Evolutionary conservation across 2,329 filamentous ascomycete species (phyloP).

Genomic region (Colletotrichum aenigma): DNA sequence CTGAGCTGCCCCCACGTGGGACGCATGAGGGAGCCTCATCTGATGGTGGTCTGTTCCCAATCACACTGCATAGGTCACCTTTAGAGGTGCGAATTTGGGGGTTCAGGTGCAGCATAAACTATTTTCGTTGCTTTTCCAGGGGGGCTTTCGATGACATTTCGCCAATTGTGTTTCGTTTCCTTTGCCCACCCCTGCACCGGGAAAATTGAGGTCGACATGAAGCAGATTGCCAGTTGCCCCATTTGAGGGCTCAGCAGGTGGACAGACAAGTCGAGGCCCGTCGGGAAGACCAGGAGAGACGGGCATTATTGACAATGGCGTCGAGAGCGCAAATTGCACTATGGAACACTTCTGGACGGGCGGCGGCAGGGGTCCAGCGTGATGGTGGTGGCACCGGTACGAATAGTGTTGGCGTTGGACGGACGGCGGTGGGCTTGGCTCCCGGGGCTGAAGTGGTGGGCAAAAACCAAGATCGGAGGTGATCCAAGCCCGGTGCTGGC

Average conservation of each 20-base stretch:
- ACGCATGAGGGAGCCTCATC: conserved; percentile 15
- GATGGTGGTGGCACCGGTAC: not conserved
- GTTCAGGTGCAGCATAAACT: not conserved
- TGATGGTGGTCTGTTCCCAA: conserved; percentile 11
- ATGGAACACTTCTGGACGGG: not conserved
- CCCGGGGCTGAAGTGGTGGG: not conserved
- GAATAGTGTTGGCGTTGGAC: not conserved
- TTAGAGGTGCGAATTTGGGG: not conserved
- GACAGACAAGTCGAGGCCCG: not conserved
- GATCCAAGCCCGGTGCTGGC: not conserved
- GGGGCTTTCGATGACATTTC: not conserved
- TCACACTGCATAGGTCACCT: not conserved
- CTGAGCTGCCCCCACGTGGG: conserved; percentile 10
- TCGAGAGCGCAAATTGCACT: conserved; percentile 1
- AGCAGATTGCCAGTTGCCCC: not conserved
- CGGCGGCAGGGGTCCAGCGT: not conserved
- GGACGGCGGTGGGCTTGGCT: not conserved
- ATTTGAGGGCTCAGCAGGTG: not conserved
- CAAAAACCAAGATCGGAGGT: not conserved
- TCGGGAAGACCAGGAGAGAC: not conserved
- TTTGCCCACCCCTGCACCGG: not conserved
- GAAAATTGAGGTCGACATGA: not conserved
- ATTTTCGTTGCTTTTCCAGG: not conserved
- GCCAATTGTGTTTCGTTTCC: conserved; percentile 11
- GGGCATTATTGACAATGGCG: conserved; percentile 7